phyloP scores from a whole-genome alignment of 495 filamentous ascomycete genomes.

The Chaetomium cochliodes region DNA sequence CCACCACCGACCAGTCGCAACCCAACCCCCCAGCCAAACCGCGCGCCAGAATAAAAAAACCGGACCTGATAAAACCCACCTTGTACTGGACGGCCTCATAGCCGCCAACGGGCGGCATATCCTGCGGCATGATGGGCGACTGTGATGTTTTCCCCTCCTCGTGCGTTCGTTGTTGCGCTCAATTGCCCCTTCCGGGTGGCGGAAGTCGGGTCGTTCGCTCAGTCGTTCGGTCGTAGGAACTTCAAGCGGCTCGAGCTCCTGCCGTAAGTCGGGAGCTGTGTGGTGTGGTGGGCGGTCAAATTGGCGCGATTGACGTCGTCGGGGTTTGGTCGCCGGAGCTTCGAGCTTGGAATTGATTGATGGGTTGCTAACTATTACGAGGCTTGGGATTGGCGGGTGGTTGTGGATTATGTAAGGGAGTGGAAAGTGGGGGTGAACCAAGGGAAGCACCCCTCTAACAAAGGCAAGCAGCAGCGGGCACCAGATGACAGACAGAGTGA shows the following conservation, averaged over 20 bases:
- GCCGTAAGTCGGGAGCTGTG: not conserved
- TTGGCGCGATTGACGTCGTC: not conserved
- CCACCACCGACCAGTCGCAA: not conserved
- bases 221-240: not conserved
- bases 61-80: conserved; percentile 52
- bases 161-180: not conserved
- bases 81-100: conserved; percentile 96
- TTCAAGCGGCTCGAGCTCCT: not conserved
- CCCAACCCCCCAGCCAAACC: not conserved
- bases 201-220: not conserved
- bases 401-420: conserved; percentile 6
- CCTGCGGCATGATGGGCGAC: conserved; percentile 64
- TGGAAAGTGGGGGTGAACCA: not conserved
- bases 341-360: conserved; percentile 1
- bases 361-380: not conserved
- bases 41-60: not conserved
- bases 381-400: conserved; percentile 5
- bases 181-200: not conserved
- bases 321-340: conserved; percentile 1
- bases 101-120: conserved; percentile 92
- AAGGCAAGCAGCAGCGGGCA: not conserved
- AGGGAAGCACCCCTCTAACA: too few species aligned
- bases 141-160: not conserved
- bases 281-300: not conserved
- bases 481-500: not conserved